These are phyloP conservation scores for Prunus mongolica DNA, from an alignment of 306 rosid genomes.

Conservation along the genomic window DNA sequence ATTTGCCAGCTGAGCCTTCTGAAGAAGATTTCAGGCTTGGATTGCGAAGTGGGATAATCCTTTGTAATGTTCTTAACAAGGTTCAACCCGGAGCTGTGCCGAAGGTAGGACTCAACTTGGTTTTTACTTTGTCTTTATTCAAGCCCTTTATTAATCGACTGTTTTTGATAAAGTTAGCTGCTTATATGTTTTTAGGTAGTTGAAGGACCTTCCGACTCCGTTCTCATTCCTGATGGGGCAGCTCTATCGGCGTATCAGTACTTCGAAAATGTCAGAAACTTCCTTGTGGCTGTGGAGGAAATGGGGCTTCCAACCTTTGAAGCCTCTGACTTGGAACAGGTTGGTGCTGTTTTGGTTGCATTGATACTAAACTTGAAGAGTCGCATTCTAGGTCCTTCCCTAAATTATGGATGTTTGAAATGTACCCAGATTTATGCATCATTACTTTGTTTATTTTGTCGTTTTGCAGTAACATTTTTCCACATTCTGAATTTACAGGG, in stretches of 20 bases:
- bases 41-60: conserved; percentile 84
- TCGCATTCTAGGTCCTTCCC: neutral
- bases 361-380: neutral
- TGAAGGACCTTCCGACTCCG: conserved; percentile 51
- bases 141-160: neutral
- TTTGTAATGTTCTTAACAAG: conserved; percentile 81
- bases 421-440: neutral
- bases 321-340: conserved; percentile 89
- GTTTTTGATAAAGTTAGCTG: conserved; percentile 9
- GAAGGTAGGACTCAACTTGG: conserved; percentile 43
- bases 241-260: conserved; percentile 59
- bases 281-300: conserved; percentile 53
- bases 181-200: conserved; percentile 37
- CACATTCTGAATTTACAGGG: conserved; percentile 43
- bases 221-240: conserved; percentile 48
- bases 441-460: neutral
- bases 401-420: too few species aligned
- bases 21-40: conserved; percentile 83
- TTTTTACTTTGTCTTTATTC: conserved; percentile 4
- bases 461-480: neutral
- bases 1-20: conserved; percentile 88
- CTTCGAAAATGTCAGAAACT: conserved; percentile 60
- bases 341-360: conserved; percentile 13
- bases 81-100: conserved; percentile 71
- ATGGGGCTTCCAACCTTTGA: conserved; percentile 79